Evolutionary conservation across 73 alveolate species (phyloP), one percentile per base, ranked within the genome.

Genomic region (Paramecium pentaurelia): DNA sequence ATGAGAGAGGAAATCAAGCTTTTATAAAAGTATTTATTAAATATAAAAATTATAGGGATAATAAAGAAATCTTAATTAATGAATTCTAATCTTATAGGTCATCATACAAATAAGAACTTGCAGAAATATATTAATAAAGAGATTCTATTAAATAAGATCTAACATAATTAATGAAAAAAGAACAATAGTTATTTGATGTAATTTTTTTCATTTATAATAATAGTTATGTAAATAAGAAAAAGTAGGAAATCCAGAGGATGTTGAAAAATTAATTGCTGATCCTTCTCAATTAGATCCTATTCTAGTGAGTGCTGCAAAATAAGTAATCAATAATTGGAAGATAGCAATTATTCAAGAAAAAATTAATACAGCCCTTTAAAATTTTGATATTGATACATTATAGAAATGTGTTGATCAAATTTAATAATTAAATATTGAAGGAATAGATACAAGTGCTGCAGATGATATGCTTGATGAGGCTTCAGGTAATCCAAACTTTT

Each of bases 391-490:
- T 64, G 94, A 89, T 12, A 64, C 94, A 34, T 75, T 89, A 12
- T 18, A 89, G 34, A 40, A 42, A 4, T 89, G 94, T 42, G 38
- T 70, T 25, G 94, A 89, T 89, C 73, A 89, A 16, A 71, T 71
- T 7, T 58, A 12, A n/a, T 8, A 89, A 22, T 71, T 89, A 40
- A 71, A 83, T 71, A 83, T 89, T 30, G 88, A 77, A 34, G 94
- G 94, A 0, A 45, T 89, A 34, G 94, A 89, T 73, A 83, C 94
- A n/a, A 71, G 64, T 36, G 59, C 92, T 34, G 94, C 88, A 28
- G 94, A 89, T n/a, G 94, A 89, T 71, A 89, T 89, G 94, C 14
- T 89, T 1, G 94, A 77, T 45, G 94, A 89, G 16, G 94, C 94
- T 36, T 40, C 86, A 8, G 90, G 77, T 6, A 89, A 89, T 37